These are phyloP conservation scores for Vanrija humicola DNA, from an alignment of 1,284 basidiomycete species.

Conservation along the genomic window DNA sequence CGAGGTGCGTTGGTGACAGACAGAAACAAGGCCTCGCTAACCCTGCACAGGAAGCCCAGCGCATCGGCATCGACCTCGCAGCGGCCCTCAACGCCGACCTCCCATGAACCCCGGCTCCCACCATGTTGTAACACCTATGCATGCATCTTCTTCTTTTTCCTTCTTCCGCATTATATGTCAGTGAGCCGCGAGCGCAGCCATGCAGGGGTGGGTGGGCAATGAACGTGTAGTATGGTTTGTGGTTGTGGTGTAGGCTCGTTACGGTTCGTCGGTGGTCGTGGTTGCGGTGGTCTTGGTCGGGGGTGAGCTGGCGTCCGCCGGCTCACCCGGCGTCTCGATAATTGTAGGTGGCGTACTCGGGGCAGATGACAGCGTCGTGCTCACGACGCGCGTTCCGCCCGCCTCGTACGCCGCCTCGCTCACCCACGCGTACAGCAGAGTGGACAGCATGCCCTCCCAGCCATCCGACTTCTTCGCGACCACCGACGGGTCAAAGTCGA, in stretches of 20 bases:
- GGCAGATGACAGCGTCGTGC: not conserved
- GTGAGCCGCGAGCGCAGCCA: no score
- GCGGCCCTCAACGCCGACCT: conserved; percentile 13
- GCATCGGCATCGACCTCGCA: conserved; percentile 12
- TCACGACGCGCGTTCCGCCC: not conserved
- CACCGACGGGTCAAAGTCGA: conserved; percentile 42
- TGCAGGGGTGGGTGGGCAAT: no score
- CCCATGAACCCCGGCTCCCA: conserved; percentile 1
- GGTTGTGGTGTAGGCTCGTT: no score
- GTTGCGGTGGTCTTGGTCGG: no score
- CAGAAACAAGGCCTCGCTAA: not conserved
- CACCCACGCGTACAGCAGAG: conserved; percentile 33
- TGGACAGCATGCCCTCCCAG: conserved; percentile 36
- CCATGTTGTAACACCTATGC: conserved; percentile 11
- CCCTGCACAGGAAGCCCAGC: conserved; percentile 9
- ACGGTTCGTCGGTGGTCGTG: no score
- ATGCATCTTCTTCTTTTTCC: not conserved
- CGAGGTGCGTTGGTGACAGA: conserved; percentile 1
- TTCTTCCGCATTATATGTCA: no score
- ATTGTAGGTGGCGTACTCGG: no score
- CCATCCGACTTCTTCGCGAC: conserved; percentile 37
- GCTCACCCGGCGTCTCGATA: no score
- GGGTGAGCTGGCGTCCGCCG: no score
- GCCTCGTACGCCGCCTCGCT: conserved; percentile 29
- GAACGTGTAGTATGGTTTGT: no score